Evolutionary conservation across 2,329 filamentous ascomycete species (phyloP).

Genomic region (Helotiales sp.): DNA sequence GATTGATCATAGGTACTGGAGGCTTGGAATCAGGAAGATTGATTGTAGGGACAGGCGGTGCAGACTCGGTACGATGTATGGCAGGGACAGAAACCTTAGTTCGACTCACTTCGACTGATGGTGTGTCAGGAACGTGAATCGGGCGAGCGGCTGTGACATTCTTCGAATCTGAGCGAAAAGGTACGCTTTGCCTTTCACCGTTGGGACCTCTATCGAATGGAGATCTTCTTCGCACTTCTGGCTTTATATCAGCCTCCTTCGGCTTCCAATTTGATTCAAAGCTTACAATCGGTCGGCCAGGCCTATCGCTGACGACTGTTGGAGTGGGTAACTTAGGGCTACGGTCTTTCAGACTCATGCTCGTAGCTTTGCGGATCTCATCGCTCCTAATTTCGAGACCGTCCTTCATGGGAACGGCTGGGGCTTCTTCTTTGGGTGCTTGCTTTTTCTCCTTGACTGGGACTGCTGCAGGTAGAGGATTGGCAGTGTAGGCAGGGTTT

Average conservation of each 20-base stretch:
- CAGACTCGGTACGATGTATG: conserved; percentile 48
- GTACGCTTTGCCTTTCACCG: conserved; percentile 28
- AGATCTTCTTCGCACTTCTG: conserved; percentile 44
- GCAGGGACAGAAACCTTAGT: conserved; percentile 47
- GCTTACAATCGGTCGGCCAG: conserved; percentile 94
- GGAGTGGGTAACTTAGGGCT: conserved; percentile 86
- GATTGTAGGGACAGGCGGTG: conserved; percentile 22
- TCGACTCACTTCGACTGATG: conserved; percentile 47
- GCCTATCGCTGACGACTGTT: conserved; percentile 85
- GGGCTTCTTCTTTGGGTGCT: background rate
- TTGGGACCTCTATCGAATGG: conserved; percentile 28
- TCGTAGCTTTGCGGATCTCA: conserved; percentile 87
- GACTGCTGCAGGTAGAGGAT: conserved; percentile 41
- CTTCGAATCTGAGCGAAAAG: conserved; percentile 29
- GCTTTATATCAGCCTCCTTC: conserved; percentile 64
- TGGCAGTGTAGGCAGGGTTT: conserved; percentile 77
- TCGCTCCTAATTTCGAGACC: conserved; percentile 82
- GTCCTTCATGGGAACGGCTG: conserved; percentile 53
- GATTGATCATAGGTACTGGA: conserved; percentile 24
- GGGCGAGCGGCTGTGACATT: conserved; percentile 35
- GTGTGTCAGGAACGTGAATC: conserved; percentile 41
- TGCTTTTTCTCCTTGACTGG: conserved; percentile 21
- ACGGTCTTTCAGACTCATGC: conserved; percentile 82
- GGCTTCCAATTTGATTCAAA: conserved; percentile 85
- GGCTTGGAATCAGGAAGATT: conserved; percentile 16